These are phyloP conservation scores for Trichoderma breve DNA, from an alignment of 2,329 filamentous ascomycete genomes.

Conservation along the genomic window DNA sequence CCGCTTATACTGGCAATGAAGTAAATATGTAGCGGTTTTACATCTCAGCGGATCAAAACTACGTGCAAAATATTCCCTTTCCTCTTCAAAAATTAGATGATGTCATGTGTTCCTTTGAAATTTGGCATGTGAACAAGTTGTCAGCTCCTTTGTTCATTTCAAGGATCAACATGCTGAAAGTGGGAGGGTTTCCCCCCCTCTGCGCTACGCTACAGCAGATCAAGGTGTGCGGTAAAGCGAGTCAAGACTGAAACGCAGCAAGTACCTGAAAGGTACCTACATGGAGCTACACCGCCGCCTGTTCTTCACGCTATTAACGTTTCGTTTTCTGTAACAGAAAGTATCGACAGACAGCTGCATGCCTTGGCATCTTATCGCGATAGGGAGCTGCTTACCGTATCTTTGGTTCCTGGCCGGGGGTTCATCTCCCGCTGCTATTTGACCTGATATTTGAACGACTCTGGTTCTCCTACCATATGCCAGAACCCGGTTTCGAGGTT, in stretches of 20 bases:
- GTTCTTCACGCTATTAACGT: not conserved
- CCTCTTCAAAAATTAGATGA: not conserved
- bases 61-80: not conserved
- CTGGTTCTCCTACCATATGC: not conserved
- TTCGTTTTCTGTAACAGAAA: not conserved
- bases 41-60: not conserved
- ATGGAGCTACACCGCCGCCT: not conserved
- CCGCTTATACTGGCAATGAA: not conserved
- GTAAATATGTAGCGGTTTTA: not conserved
- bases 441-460: not conserved
- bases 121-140: not conserved
- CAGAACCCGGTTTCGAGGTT: not conserved
- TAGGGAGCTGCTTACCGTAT: constrained; percentile 15
- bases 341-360: not conserved
- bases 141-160: not conserved
- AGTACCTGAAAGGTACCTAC: not conserved
- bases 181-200: not conserved
- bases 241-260: not conserved
- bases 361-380: constrained; percentile 9
- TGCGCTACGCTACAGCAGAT: not conserved
- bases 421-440: not conserved
- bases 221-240: not conserved
- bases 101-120: not conserved
- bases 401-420: constrained; percentile 11
- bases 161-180: not conserved